Base-by-base conservation (phyloP, 345 rosid genomes). In the Lagerstroemia speciosa region DNA sequence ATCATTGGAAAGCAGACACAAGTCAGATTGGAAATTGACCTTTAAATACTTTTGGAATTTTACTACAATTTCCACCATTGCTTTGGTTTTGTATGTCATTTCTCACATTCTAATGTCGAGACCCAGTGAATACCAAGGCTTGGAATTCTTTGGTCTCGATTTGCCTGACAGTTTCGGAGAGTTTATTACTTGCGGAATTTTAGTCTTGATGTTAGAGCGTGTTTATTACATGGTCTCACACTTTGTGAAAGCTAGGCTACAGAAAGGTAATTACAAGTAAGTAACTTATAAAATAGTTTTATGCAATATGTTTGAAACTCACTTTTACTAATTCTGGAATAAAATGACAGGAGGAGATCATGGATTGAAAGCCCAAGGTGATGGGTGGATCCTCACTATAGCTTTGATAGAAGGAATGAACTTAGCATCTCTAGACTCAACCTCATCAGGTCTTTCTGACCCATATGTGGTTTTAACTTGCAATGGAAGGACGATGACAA, bases 121-220 rank as follows among this genome's bases (percentile, higher is more conserved):
- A 57, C 76, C 86, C 67, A 64, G 82, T 72, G 74, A 76, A 75
- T 70, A 74, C 30, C 91, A 86, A 77, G 97, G 97, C 30, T 57
- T 87, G 76, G 98, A 89, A 72, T 79, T 87, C 68, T 68, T 65
- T 48, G 94, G 96, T 62, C 78, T 93, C 77, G 91, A 86, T 68
- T 85, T 93, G 77, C 96, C 98, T 5, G 97, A 91, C 76, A 91
- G 96, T 82, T 85, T 89, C 67, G 93, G 96, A 64, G 94, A 91
- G 83, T 75, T 93, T 30, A 37, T 91, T 71, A 80, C 83, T 37
- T 75, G 85, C 67, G 87, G 84, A 67, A 68, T 87, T 65, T 67
- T 93, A 41, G 71, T 86, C 75, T 73, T 84, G 70, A 94, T 83
- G 48, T 68, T 90, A 78, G 84, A 87, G 83, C 86, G 77, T 68